Evolutionary conservation across 352 stramenopile genomes (phyloP), one percentile per base, ranked within the genome.

Genomic region (Globisporangium apiculatum): DNA sequence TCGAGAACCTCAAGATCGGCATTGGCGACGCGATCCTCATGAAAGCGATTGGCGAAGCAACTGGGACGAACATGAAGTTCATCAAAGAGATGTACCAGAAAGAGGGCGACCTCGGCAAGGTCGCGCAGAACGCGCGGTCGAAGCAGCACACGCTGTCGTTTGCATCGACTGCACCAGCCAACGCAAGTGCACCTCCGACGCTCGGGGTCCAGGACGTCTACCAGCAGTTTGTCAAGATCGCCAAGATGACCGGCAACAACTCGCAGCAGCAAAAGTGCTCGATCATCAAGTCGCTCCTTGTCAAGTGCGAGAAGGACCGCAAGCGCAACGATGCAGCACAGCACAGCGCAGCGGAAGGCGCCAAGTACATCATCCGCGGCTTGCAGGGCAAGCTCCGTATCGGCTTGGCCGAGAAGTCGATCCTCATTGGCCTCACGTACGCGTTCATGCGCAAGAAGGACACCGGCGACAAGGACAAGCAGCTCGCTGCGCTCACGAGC

Each of bases 331-430:
- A 12, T 43, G 11, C 71, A 5, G 60, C 71, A 5, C 31, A 31
- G 8, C 37, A 31, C 35, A 92, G 98, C 66, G 69, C 71, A n/a
- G 80, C 79, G 0, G 80, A 87, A 58, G 81, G 69, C 7, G 87
- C 96, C 48, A 99, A 99, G 73, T 99, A 98, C 79, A 97, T 99
- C 47, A 98, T 99, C 48, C 91, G 98, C 37, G 95, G 96, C 12
- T 81, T 99, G 3, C 83, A 99, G 72, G 97, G 97, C 38, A 99
- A 99, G 64, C 83, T 99, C 41, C 86, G 98, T 37, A 99, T 99
- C 68, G 97, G 97, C 5, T 69, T 99, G 24, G 96, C 97, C 0
- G 91, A 98, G 61, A 96, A 96, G 51, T 99, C 96, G 12, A 98
- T 99, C 11, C 69, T 99, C 3, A 96, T 98, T 54, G 82, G 90